A percentile compares a stretch with the other conserved stretches of the same genome.
phyloP scores from a whole-genome alignment of 139 green algal genomes.

The Diplosphaera chodatii region DNA sequence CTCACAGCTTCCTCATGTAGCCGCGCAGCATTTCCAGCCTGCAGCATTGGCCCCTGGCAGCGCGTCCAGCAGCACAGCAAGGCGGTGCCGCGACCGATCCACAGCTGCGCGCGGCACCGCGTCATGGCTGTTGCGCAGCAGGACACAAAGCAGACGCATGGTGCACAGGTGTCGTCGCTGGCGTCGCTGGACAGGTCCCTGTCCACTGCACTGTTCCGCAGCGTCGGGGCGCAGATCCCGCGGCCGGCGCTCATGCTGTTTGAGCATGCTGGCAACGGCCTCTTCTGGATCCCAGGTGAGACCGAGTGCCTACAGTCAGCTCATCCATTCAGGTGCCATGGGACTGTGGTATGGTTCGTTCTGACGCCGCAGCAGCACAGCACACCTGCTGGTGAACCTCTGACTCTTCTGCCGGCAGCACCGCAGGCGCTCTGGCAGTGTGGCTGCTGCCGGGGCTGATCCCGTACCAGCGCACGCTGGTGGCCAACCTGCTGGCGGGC shows the following conservation, averaged over 20 bases:
- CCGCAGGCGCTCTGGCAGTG: not conserved
- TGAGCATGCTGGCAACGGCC: constrained; percentile 42
- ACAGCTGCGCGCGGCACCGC: too few species aligned
- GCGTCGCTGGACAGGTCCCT: constrained; percentile 1
- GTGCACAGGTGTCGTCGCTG: not conserved
- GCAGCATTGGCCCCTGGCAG: too few species aligned
- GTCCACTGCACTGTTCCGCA: constrained; percentile 12
- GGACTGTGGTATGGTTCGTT: too few species aligned
- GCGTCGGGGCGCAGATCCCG: constrained; percentile 19
- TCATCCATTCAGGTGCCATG: too few species aligned
- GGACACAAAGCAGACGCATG: not conserved
- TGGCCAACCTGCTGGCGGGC: constrained; percentile 34
- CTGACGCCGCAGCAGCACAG: too few species aligned
- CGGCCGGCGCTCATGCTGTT: constrained; percentile 29
- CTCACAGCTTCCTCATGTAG: too few species aligned
- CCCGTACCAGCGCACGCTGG: not conserved
- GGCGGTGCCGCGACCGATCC: too few species aligned
- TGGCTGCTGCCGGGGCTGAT: constrained; percentile 7
- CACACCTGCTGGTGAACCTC: too few species aligned
- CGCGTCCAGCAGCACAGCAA: too few species aligned
- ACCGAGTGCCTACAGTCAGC: too few species aligned
- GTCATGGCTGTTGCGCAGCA: not conserved
- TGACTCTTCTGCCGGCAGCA: too few species aligned
- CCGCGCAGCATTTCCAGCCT: too few species aligned
- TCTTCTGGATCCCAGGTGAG: constrained; percentile 36